These are phyloP conservation scores for Populus hybrid DNA, from an alignment of 441 rosid genomes.

Conservation along the genomic window DNA sequence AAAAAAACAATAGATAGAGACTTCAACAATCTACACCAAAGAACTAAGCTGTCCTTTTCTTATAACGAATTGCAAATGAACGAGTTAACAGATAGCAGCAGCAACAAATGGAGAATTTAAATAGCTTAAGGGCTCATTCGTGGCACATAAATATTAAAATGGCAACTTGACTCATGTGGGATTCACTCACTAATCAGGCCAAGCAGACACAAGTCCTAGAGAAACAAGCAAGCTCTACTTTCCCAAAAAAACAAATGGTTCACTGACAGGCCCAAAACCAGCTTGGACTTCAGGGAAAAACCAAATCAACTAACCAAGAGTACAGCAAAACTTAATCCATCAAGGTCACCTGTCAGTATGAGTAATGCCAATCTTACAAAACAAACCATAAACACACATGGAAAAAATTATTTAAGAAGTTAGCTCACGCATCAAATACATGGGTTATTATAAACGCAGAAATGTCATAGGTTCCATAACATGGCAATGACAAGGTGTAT, in stretches of 20 bases:
- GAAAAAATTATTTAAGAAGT: neutral
- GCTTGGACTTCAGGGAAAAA: neutral
- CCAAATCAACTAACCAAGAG: neutral
- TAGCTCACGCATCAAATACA: neutral
- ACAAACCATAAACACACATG: neutral
- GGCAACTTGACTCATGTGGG: neutral
- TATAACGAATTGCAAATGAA: neutral
- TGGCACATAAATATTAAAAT: neutral
- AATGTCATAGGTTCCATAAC: neutral
- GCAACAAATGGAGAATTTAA: neutral
- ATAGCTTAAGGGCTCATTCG: neutral
- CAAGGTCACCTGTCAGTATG: neutral
- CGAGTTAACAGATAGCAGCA: neutral
- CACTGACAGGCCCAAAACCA: neutral
- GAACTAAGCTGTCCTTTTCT: neutral
- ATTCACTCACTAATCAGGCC: neutral
- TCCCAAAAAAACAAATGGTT: neutral
- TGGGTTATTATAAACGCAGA: neutral
- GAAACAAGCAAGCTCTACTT: neutral
- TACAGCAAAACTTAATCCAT: neutral
- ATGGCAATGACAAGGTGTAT: neutral
- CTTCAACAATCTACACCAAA: neutral
- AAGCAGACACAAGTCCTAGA: neutral
- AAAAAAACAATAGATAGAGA: neutral
- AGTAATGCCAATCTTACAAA: neutral